phyloP scores from a whole-genome alignment of 495 filamentous ascomycete species.

The Hyaloscypha hepaticicola region DNA sequence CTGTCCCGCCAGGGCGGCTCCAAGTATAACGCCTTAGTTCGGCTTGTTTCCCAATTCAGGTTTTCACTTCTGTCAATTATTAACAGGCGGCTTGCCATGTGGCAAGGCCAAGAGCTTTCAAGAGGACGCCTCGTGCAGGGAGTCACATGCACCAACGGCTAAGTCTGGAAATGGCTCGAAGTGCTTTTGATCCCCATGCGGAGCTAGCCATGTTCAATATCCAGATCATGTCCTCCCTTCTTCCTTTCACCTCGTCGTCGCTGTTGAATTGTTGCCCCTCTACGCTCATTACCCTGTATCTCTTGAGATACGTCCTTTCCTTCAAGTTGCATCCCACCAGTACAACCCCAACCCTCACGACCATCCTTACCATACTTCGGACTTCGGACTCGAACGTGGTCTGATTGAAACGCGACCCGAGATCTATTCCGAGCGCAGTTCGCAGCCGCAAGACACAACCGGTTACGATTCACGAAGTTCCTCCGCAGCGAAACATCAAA shows the following conservation, averaged over 20 bases:
- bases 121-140: neutral
- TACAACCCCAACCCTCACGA: neutral
- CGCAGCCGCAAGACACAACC: neutral
- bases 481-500: conserved; percentile 12
- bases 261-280: neutral
- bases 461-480: neutral
- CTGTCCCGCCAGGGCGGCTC: neutral
- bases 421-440: neutral
- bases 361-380: neutral
- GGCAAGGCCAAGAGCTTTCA: neutral
- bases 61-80: neutral
- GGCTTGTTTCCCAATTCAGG: neutral
- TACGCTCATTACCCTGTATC: conserved; percentile 16
- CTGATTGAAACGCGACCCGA: neutral
- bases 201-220: neutral
- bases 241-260: neutral
- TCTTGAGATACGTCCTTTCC: conserved; percentile 24
- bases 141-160: conserved; percentile 4
- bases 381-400: neutral
- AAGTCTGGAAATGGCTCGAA: neutral
- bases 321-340: conserved; percentile 7
- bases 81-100: neutral
- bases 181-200: neutral
- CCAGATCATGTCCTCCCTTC: neutral
- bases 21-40: neutral